A percentile compares a stretch with the other conserved stretches of the same genome.
Conservation (phyloP, 306 rosid genomes). For the Vigna nakashimae region DNA sequence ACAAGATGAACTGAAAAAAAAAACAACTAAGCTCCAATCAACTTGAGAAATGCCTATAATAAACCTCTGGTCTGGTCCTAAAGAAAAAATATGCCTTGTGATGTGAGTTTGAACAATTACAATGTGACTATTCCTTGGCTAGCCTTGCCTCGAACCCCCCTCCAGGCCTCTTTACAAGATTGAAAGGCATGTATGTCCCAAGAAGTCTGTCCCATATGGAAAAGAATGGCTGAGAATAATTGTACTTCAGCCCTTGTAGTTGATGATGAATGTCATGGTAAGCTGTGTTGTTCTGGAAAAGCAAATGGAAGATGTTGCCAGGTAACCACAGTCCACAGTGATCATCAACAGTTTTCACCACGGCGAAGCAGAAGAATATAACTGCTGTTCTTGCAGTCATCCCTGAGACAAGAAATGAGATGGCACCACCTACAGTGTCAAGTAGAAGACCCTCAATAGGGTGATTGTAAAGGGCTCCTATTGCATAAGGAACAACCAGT, state of each 20-base stretch:
- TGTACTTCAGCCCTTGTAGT: slow-evolving; percentile 82
- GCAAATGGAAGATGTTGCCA: slow-evolving; percentile 72
- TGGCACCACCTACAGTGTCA: slow-evolving; percentile 84
- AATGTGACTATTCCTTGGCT: slow-evolving; percentile 52
- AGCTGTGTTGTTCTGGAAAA: slow-evolving; percentile 89
- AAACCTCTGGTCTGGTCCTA: slow-evolving; percentile 38
- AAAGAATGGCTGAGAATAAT: slow-evolving; percentile 91
- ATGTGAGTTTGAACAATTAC: slow-evolving; percentile 38
- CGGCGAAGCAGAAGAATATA: slow-evolving; percentile 81
- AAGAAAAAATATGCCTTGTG: slow-evolving; percentile 32
- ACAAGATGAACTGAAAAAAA: slow-evolving; percentile 44
- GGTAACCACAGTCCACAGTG: slow-evolving; percentile 95
- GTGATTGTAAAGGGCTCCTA: slow-evolving; percentile 92
- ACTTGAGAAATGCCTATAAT: slow-evolving; percentile 44
- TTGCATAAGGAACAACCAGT: slow-evolving; percentile 84
- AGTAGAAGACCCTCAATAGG: slow-evolving; percentile 90
- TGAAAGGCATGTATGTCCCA: slow-evolving; percentile 85
- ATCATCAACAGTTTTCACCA: slow-evolving; percentile 83
- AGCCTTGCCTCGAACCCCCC: slow-evolving; percentile 81
- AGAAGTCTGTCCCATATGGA: slow-evolving; percentile 85
- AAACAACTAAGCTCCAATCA: slow-evolving; percentile 47
- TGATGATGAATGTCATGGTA: slow-evolving; percentile 96
- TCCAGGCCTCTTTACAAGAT: slow-evolving; percentile 66
- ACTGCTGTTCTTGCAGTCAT: slow-evolving; percentile 89
- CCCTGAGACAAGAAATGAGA: slow-evolving; percentile 77